Base-by-base conservation (phyloP, 306 rosid genomes). In the Prunus salicina region DNA sequence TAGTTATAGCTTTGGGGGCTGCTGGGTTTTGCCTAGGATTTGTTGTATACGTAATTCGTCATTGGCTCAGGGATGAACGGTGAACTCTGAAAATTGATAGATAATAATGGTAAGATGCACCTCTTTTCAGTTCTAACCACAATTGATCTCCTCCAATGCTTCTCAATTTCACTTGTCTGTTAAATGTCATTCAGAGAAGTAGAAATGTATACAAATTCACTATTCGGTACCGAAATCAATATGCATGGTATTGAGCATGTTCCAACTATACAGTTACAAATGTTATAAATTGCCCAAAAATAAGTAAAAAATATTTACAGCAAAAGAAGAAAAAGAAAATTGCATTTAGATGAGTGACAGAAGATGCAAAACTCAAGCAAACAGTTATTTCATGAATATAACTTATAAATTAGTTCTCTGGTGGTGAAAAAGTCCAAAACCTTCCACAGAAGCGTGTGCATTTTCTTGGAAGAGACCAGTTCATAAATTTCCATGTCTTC, bases 1-100 rank as follows among this genome's bases (percentile, higher is more conserved):
- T 86, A 74, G 19, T 83, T 78, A 84, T 89, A 77, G 2, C 78
- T 76, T 65, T 77, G 70, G 96, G 83, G 25, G 85, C 97, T 73
- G 86, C 72, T 8, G 97, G 78, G 73, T 49, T 88, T 71, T 84
- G 89, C 85, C n/a, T 89, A 41, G 84, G 91, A 68, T 92, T 92
- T 78, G 51, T 82, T 78, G 28, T 75, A 30, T 80, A 88, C 57
- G 89, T 79, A 34, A 15, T 87, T 47, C 87, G 83, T 25, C 24
- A 88, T 79, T 92, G 97, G 99, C 76, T 92, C 69, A 78, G 15
- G 60, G 86, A 88, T 11, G 96, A 88, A 55, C 76, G 84, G 50
- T 68, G 58, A 73, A 57, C 16, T 8, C 10, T 16, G 53, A 13
- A 64, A 38, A 7, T 52, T 63, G 65, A 62, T 64, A 32, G 10